phyloP scores from a whole-genome alignment of 2,329 filamentous ascomycete species.

The Akanthomyces lecanii region DNA sequence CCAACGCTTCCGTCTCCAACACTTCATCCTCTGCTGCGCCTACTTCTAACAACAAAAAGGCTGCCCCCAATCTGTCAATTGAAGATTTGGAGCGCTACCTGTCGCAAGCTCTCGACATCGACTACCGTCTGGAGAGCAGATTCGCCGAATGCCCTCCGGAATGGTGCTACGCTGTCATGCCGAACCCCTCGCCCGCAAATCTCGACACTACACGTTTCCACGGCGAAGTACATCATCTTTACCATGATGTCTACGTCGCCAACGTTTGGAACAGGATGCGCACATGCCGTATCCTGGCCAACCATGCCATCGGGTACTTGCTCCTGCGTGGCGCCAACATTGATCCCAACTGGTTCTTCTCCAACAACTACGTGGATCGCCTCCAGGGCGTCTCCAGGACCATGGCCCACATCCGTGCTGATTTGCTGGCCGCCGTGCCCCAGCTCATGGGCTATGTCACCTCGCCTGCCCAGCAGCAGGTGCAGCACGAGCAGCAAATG shows the following conservation, averaged over 20 bases:
- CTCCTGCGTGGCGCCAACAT: slow-evolving; percentile 16
- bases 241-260: slow-evolving; percentile 16
- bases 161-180: slow-evolving; percentile 15
- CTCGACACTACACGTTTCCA: slow-evolving; percentile 9
- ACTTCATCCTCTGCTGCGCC: background rate
- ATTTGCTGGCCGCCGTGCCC: slow-evolving; percentile 13
- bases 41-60: slow-evolving; percentile 5
- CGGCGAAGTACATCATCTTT: slow-evolving; percentile 12
- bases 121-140: slow-evolving; percentile 17
- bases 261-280: slow-evolving; percentile 18
- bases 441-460: slow-evolving; percentile 17
- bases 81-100: slow-evolving; percentile 16
- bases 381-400: slow-evolving; percentile 16
- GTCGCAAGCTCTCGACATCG: slow-evolving; percentile 16
- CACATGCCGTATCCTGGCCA: slow-evolving; percentile 16
- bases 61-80: slow-evolving; percentile 6
- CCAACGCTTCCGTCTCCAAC: background rate
- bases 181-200: background rate
- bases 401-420: slow-evolving; percentile 11
- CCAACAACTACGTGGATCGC: slow-evolving; percentile 16
- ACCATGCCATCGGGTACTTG: slow-evolving; percentile 14
- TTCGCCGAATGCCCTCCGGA: slow-evolving; percentile 13
- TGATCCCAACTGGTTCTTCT: slow-evolving; percentile 18
- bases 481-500: slow-evolving; percentile 17
- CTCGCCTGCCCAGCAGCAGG: slow-evolving; percentile 16